Base-by-base conservation (phyloP, 164 flowering plant genomes). In the Magnolia changhungtana region DNA sequence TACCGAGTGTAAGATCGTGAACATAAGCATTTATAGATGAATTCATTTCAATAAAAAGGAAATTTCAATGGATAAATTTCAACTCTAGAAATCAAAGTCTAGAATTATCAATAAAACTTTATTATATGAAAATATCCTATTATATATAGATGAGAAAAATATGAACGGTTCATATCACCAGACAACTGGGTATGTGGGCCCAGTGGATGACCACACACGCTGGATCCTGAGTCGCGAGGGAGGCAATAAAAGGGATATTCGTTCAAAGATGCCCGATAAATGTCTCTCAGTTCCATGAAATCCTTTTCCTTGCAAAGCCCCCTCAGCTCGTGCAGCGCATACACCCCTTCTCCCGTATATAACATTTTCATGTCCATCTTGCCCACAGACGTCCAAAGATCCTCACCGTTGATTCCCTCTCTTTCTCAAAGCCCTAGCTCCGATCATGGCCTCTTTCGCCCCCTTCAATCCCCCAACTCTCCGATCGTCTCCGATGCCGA, bases 321-420 rank as follows among this genome's bases (percentile, higher is more conserved):
- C 61, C 61, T 16, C 18, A 55, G 61, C 61, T 55, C 18, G 3
- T 55, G 61, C 61, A 55, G 61, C 61, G 61, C 61, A 55, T 55
- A 11, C 61, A 55, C 61, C 50, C 69, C 72, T 72, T 74, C 71
- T 50, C 58, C 64, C 74, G 78, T 66, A 74, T 79, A 18, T 45
- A 71, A 45, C 19, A 81, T 66, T 92, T 95, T 95, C 92, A 95
- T 95, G 98, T 95, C 98, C 98, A 93, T 91, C 94, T 89, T 81
- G 91, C 94, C 97, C 77, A 67, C 86, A 49, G 78, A 84, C 65
- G 72, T 82, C 72, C 85, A 86, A 72, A 85, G 85, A 75, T 75
- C 91, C 59, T 50, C 83, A 31, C 72, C 90, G 61, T 80, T 91
- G 0, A 72, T 87, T 63, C 16, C 16, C 4, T 21, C 81, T 72